Percentiles rank a stretch among this genome's conserved stretches.
Conservation (phyloP, 2,329 filamentous ascomycete genomes). For the Arthrobotrys sinensis region DNA sequence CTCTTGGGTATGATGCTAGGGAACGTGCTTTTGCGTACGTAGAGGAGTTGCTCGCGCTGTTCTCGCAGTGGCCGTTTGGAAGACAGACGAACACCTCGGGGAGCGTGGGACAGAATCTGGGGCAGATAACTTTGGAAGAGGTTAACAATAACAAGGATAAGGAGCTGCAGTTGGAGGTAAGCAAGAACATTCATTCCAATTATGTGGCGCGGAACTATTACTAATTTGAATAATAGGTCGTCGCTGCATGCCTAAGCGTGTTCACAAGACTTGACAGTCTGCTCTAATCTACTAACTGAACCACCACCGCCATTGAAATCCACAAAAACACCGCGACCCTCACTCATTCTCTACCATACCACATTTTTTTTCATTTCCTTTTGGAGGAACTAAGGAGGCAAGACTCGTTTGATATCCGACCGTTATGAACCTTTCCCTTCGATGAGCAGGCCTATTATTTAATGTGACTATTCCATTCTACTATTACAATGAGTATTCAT, state of each 20-base stretch:
- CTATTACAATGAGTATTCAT: constrained; percentile 34
- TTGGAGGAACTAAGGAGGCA: constrained; percentile 15
- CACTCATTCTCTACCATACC: constrained; percentile 2
- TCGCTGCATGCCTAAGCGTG: constrained; percentile 95
- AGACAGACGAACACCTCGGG: constrained; percentile 80
- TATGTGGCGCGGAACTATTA: neutral
- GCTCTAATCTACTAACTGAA: constrained; percentile 72
- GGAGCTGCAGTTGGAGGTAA: constrained; percentile 94
- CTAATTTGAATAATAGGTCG: constrained; percentile 71
- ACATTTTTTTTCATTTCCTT: constrained; percentile 16
- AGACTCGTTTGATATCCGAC: constrained; percentile 41
- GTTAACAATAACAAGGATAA: constrained; percentile 89
- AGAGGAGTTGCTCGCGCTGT: constrained; percentile 94
- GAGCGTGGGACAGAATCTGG: constrained; percentile 92
- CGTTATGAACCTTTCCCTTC: constrained; percentile 42
- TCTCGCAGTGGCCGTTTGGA: constrained; percentile 97
- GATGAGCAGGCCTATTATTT: constrained; percentile 58
- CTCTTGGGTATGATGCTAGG: constrained; percentile 91
- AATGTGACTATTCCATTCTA: constrained; percentile 44
- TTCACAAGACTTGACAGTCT: constrained; percentile 98
- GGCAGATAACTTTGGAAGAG: constrained; percentile 88
- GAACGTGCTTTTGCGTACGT: constrained; percentile 97
- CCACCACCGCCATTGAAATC: neutral
- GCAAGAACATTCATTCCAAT: constrained; percentile 60
- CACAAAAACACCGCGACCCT: neutral